Base-by-base conservation (phyloP, 805 yeast species). In the Suhomyces kilbournensis region DNA sequence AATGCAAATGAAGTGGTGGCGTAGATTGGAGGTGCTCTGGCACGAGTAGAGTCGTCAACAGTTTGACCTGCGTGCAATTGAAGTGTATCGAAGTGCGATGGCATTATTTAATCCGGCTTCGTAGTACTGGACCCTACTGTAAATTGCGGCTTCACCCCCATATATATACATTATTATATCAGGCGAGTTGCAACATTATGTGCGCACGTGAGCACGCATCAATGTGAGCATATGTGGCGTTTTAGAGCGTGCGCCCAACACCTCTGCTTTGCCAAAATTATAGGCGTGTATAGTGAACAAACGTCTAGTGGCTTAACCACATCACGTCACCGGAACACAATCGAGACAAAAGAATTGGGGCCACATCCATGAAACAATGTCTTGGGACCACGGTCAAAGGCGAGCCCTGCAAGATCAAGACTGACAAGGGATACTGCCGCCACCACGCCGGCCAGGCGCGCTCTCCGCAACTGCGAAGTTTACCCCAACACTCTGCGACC, bases 21-120 rank as follows among this genome's bases (percentile, higher is more conserved):
- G 68, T 89, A 92, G 67, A 93, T 89, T 53, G 98, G 97, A 32
- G 89, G 91, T 9, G 97, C 97, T 68, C 97, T 82, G 51, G 97
- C 81, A 53, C 85, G 78, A 68, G 81, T 79, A 12, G 84, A 76
- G 55, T 80, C 77, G 60, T 88, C 92, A 28, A 74, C 78, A 55
- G 78, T 79, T 75, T 91, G 97, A 58, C 99, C 99, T 50, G 97
- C 97, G 72, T 93, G 98, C 61, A 93, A 81, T 77, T 93, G 97
- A 53, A 88, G 78, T 28, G 97, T 92, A 64, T 92, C 97, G 63
- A 90, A 90, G 64, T 86, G 92, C 34, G 85, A 80, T 38, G 84
- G 83, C 77, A 73, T 74, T 25, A 49, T 60, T 38, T 2, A 38
- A 38, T 38, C 23, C 23, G 22, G 23, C 17, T 35, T 23, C 4